phyloP scores from a whole-genome alignment of 2,329 filamentous ascomycete genomes.

The Colletotrichum theobromicola region DNA sequence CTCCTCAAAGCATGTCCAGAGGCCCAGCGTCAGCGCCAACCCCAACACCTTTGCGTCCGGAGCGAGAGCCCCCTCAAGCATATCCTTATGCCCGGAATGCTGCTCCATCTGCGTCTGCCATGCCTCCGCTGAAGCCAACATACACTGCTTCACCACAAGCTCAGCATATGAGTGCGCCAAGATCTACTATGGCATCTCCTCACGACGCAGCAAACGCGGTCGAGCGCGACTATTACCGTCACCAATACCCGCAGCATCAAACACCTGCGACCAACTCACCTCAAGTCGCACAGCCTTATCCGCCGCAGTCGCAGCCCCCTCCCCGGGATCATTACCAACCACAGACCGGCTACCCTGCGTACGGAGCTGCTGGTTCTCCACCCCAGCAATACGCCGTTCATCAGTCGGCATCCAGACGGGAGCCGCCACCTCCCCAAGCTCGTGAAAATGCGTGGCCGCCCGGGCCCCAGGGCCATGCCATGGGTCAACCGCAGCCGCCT shows the following conservation, averaged over 20 bases:
- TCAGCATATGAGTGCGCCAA: slow-evolving; percentile 50
- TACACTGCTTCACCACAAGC: slow-evolving; percentile 56
- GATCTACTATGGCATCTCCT: slow-evolving; percentile 45
- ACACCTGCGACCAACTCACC: slow-evolving; percentile 48
- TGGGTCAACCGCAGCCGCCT: slow-evolving; percentile 28
- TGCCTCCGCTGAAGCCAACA: slow-evolving; percentile 61
- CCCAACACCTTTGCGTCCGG: slow-evolving; percentile 49
- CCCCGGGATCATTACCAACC: slow-evolving; percentile 45
- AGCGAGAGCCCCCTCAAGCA: slow-evolving; percentile 54
- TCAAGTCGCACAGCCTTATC: slow-evolving; percentile 52
- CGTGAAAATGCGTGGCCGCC: slow-evolving; percentile 42
- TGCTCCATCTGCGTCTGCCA: slow-evolving; percentile 44
- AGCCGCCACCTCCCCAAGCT: slow-evolving; percentile 37
- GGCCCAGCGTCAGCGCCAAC: slow-evolving; percentile 41
- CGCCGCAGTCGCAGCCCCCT: slow-evolving; percentile 40
- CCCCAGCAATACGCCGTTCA: slow-evolving; percentile 61
- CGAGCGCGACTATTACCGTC: slow-evolving; percentile 56
- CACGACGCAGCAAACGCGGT: slow-evolving; percentile 41
- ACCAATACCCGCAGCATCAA: slow-evolving; percentile 39
- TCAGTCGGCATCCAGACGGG: slow-evolving; percentile 48
- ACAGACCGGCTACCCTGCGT: slow-evolving; percentile 47
- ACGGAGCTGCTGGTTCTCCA: slow-evolving; percentile 51
- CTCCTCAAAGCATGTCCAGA: slow-evolving; percentile 50
- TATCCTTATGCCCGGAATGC: slow-evolving; percentile 49
- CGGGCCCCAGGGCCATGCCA: slow-evolving; percentile 26